phyloP scores from a whole-genome alignment of 306 rosid genomes.

The Neltuma alba region DNA sequence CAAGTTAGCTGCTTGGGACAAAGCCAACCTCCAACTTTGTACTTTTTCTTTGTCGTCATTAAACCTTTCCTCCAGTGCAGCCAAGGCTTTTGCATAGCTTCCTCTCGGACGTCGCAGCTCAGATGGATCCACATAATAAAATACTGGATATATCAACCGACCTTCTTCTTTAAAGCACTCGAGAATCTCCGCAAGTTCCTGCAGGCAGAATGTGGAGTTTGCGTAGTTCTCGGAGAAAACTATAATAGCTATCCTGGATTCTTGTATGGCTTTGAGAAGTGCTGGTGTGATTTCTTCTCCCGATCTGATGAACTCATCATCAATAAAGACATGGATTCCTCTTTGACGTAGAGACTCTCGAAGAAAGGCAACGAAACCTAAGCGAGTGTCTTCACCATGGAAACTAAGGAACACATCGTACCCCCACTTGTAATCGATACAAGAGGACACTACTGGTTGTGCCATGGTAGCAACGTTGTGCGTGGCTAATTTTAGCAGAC shows the following conservation, averaged over 20 bases:
- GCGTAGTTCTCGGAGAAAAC: not conserved
- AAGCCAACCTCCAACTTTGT: slow-evolving; percentile 10
- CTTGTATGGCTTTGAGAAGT: not conserved
- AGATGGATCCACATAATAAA: slow-evolving; percentile 13
- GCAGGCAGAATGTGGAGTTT: not conserved
- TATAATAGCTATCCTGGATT: not conserved
- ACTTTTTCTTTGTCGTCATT: not conserved
- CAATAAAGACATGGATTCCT: not conserved
- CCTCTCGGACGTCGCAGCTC: not conserved
- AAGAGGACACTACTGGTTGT: not conserved
- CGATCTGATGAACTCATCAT: not conserved
- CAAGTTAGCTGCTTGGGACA: not conserved
- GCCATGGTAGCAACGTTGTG: not conserved
- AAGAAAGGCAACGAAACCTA: not conserved
- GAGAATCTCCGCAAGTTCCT: not conserved
- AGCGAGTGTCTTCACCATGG: not conserved
- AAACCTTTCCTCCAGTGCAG: not conserved
- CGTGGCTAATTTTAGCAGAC: not conserved
- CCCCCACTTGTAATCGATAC: not conserved
- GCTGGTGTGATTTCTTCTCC: not conserved
- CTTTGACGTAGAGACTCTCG: not conserved
- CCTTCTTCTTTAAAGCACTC: not conserved
- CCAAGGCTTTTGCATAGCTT: not conserved
- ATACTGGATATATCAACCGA: not conserved
- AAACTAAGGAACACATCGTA: not conserved